Conservation (phyloP, 1,284 basidiomycete genomes). For the Papiliotrema fonsecae region DNA sequence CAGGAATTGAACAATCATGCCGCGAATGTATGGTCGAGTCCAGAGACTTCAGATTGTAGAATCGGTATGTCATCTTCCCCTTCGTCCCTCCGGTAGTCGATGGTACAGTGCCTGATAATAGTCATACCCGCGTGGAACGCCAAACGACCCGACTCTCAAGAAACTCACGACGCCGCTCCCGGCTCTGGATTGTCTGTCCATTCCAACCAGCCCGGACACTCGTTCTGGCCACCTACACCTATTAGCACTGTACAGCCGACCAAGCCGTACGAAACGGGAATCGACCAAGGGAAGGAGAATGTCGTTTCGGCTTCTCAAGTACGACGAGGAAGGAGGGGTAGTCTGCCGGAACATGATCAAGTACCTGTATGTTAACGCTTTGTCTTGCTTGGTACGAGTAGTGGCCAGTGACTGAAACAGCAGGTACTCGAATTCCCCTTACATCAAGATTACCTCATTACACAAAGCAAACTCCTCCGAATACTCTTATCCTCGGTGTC, state of each 20-base stretch:
- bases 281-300: background rate
- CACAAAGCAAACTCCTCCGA: constrained; percentile 43
- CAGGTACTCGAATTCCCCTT: constrained; percentile 37
- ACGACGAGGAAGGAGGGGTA: constrained; percentile 15
- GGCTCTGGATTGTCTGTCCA: constrained; percentile 6
- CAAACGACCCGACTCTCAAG: background rate
- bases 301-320: constrained; percentile 12
- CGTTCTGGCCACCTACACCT: constrained; percentile 18
- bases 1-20: constrained; percentile 36
- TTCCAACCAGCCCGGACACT: constrained; percentile 14
- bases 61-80: constrained; percentile 44
- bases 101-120: too few relatives aligned
- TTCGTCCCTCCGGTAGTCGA: too few relatives aligned
- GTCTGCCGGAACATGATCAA: constrained; percentile 15
- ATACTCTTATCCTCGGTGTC: constrained; percentile 25
- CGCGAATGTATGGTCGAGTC: constrained; percentile 34
- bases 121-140: constrained; percentile 15
- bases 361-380: constrained; percentile 9
- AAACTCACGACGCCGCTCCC: background rate
- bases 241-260: background rate
- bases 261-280: background rate
- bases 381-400: background rate
- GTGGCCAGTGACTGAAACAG: background rate
- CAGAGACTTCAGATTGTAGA: constrained; percentile 35
- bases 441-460: constrained; percentile 45